Base-by-base conservation (phyloP, 768 basidiomycete species). In the Podaxis sp. region DNA sequence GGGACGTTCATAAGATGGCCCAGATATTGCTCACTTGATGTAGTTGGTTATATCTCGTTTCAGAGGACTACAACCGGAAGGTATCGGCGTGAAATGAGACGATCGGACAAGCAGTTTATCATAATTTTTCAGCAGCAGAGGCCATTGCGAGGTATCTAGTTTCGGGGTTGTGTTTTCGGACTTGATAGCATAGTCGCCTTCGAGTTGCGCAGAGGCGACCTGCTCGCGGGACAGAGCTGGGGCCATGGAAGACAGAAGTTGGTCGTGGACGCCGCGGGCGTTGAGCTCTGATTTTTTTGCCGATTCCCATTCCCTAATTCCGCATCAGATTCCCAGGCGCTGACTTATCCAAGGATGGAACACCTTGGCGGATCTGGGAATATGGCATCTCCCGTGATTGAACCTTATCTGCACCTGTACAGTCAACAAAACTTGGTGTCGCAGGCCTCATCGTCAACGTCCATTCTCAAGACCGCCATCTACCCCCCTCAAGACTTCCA, bases 21-120 rank as follows among this genome's bases (percentile, higher is more conserved):
- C 38, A 44, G 48, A 8, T 37, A 4, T n/a, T 62, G 73, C 77
- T 57, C 72, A 93, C 91, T 95, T 96, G 76, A 99, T 87, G 77
- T 99, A 99, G 60, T 85, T 84, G 15, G 82, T 79, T 55, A 99
- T 90, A 71, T 99, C 97, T 56, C 97, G 89, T 78, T 97, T 99
- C 69, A 99, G 80, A 48, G 97, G 97, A 68, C 89, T 93, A 74
- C 90, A 94, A 44, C 97, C 96, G 22, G 89, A 84, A 28, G 96
- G 95, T 70, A 99, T 97, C 62, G 96, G 97, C 8, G 97, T 99
- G 77, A 98, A 99, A 80, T 99, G 97, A 63, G 92, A 90, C 33
- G 95, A 96, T 61, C 97, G 90, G 69, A 95, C 87, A 63, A 96
- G 88, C 20, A 97, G 80, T 74, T 97, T 96, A 84, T 98, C 96